Evolutionary conservation across 345 rosid species (phyloP).

Genomic region (Reutealis trisperma): DNA sequence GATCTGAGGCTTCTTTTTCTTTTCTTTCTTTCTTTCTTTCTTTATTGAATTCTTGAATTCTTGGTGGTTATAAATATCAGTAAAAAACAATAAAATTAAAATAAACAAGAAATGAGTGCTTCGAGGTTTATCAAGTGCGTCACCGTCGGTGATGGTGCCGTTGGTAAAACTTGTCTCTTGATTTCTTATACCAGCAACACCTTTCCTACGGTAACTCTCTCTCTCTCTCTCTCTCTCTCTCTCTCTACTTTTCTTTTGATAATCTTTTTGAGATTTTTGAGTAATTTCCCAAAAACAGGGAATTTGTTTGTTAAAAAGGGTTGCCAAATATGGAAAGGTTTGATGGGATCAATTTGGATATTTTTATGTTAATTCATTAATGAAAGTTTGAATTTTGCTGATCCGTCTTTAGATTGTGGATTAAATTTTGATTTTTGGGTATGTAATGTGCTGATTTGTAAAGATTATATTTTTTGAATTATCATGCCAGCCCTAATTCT

Average conservation of each 20-base stretch:
- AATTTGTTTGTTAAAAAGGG: no score
- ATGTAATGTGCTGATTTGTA: not conserved
- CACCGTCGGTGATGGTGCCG: constrained; percentile 37
- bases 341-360: no score
- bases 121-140: constrained; percentile 39
- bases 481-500: not conserved
- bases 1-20: constrained; percentile 32
- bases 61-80: not conserved
- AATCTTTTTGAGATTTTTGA: not conserved
- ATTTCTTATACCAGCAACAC: constrained; percentile 39
- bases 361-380: not conserved
- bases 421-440: not conserved
- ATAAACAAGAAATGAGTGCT: constrained; percentile 30
- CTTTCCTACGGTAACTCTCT: constrained; percentile 27
- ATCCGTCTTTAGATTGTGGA: not conserved
- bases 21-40: not conserved
- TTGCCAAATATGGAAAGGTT: no score
- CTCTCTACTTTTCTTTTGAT: not conserved
- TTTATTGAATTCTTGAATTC: no score
- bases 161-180: constrained; percentile 37
- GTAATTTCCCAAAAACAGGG: not conserved
- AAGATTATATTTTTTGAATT: not conserved
- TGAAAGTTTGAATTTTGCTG: not conserved
- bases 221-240: not conserved
- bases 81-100: not conserved